Evolutionary conservation across 148 eudicot species (phyloP), one percentile per base, ranked within the genome.

Genomic region (Fagopyrum homotropicum): DNA sequence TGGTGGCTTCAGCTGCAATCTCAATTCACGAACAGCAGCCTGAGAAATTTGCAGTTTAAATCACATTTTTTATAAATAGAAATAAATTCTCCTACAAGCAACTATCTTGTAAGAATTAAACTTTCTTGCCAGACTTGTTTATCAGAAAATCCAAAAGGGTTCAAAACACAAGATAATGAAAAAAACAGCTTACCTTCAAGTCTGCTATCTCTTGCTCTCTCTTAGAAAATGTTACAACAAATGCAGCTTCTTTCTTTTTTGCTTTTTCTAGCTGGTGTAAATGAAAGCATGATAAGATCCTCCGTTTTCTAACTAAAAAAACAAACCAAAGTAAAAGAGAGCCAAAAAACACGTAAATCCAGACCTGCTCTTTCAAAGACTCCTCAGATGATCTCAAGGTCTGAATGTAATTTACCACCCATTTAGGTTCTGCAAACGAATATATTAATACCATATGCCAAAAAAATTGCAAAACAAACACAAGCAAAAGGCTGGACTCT

Each of bases 171-270:
- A 61, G 43, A 10, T 61, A 15, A 14, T 14, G 17, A 14, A 35
- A 66, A 64, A 30, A 61, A 40, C 48, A 70, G 61, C 81, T 75
- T 63, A 92, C 99, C 97, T 92, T 96, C 79, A 96, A 79, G 75
- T 96, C 98, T 74, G 99, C 96, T 77, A 96, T 89, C 86, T 96
- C 99, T 87, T 92, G 98, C 81, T 96, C 99, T 54, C 98, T 87
- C 75, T 96, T 96, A 48, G 99, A 93, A 90, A 90, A 88, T 43
- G 97, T 92, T 73, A 92, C 97, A 77, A 92, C 89, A 80, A 92
- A 92, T 16, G 98, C 99, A 73, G 99, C 99, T 88, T 96, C 99
- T 84, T 90, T 96, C 75, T 89, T 96, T 84, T 92, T 96, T 74
- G 98, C 97, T 73, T 91, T 96, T 72, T 96, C 99, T 74, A 92